phyloP scores from a whole-genome alignment of 352 stramenopile genomes.

The Globisporangium spinosum region DNA sequence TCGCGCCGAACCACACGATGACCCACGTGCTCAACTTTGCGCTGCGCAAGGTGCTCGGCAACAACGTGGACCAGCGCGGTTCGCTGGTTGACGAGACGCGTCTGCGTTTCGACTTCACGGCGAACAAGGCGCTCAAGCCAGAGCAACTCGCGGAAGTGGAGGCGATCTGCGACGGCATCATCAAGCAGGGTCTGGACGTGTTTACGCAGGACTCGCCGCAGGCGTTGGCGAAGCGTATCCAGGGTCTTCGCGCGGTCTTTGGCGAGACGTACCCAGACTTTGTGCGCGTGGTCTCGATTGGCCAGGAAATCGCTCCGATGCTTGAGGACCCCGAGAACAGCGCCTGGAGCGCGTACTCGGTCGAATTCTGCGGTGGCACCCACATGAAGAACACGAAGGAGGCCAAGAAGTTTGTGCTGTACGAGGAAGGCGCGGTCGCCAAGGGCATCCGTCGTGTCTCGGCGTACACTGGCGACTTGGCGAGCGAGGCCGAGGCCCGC shows the following conservation, averaged over 20 bases:
- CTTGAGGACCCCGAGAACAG: constrained; percentile 86
- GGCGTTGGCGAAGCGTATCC: constrained; percentile 92
- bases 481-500: constrained; percentile 83
- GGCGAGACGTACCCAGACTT: constrained; percentile 99
- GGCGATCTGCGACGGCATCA: constrained; percentile 83
- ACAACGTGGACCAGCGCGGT: constrained; percentile 94
- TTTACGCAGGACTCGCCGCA: constrained; percentile 92
- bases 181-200: constrained; percentile 90
- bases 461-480: constrained; percentile 89
- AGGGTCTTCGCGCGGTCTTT: constrained; percentile 97
- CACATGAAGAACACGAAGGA: constrained; percentile 96
- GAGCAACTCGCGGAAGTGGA: constrained; percentile 89
- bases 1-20: constrained; percentile 99
- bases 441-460: constrained; percentile 97
- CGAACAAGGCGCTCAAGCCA: constrained; percentile 93
- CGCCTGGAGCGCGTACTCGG: constrained; percentile 89
- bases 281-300: constrained; percentile 96
- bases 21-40: constrained; percentile 99
- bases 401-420: constrained; percentile 95
- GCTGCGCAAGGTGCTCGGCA: constrained; percentile 93
- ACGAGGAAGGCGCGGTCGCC: constrained; percentile 95
- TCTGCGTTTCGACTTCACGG: constrained; percentile 98
- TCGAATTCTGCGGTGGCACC: constrained; percentile 99
- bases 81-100: constrained; percentile 96
- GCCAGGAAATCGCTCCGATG: constrained; percentile 70